Evolutionary conservation across 106 monocot species (phyloP).

Genomic region (Triglochin maritima): DNA sequence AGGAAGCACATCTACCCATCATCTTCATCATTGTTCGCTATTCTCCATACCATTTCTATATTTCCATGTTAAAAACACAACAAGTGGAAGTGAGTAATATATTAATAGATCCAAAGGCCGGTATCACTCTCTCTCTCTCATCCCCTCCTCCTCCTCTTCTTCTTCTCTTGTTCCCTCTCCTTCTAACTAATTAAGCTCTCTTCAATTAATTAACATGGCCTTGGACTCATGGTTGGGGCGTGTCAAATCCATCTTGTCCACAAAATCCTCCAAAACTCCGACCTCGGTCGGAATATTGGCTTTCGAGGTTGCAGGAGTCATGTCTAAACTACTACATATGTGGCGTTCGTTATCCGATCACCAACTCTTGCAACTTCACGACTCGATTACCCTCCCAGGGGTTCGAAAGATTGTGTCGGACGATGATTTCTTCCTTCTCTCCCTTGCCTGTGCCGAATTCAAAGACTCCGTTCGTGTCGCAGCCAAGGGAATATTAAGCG

Average conservation of each 20-base stretch:
- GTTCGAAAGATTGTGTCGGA: slow-evolving; percentile 56
- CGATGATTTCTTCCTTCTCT: slow-evolving; percentile 58
- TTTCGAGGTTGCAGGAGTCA: slow-evolving; percentile 62
- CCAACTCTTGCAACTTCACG: slow-evolving; percentile 38
- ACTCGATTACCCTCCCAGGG: slow-evolving; percentile 37
- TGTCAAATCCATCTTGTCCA: slow-evolving; percentile 20
- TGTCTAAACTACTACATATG: slow-evolving; percentile 65
- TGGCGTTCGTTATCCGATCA: slow-evolving; percentile 59
- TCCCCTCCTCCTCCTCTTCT: neutral
- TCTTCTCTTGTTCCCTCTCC: neutral
- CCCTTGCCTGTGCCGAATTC: slow-evolving; percentile 55
- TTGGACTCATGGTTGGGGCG: slow-evolving; percentile 41
- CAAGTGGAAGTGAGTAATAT: no score
- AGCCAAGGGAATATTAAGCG: slow-evolving; percentile 14
- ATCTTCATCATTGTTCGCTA: no score
- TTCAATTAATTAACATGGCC: slow-evolving; percentile 29
- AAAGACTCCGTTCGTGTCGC: slow-evolving; percentile 33
- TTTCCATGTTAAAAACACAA: no score
- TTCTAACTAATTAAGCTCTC: neutral
- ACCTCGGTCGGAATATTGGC: slow-evolving; percentile 37
- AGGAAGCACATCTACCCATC: no score
- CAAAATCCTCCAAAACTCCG: neutral
- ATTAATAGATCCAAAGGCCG: no score
- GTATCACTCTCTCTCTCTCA: no score
- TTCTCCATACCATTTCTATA: no score